Evolutionary conservation across 768 basidiomycete genomes (phyloP), one percentile per base, ranked within the genome.

Genomic region (Boletus barrowsii): DNA sequence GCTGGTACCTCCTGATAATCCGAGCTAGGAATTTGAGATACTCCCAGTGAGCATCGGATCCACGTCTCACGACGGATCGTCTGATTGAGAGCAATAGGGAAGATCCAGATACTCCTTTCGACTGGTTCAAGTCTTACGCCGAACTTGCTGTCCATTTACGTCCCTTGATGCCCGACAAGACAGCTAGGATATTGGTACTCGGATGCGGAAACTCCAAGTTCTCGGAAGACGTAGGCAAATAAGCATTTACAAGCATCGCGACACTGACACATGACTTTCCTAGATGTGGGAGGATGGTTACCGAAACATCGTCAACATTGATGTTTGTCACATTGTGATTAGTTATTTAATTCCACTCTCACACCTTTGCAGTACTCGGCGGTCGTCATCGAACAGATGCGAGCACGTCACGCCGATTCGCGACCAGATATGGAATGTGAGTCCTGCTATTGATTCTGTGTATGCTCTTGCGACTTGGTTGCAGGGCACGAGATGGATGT

Each of bases 281-380:
- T 47, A 92, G 87, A 89, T 93, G 89, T 93, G 87, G 76, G 86
- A 91, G 56, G 89, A 90, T 59, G 90, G 90, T 2, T 94, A 91
- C 70, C 81, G 74, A 58, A 83, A 87, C 55, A 88, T 94, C 47
- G 79, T 86, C 57, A 93, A 93, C 65, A 74, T 83, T 15, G 92
- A 93, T 56, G 90, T 90, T 32, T 14, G 58, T 60, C 80, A 65
- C 33, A 29, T 47, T 24, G 32, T 37, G n/a, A 15, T 8, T 39
- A 29, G 26, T n/a, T n/a, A 22, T 18, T n/a, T 20, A 18, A 10
- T 9, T 7, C 46, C 14, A 2, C 46, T 48, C 51, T 58, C 46
- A 51, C 33, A 37, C 4, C 33, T 39, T 49, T 13, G 32, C 41
- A 91, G 88, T 93, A 92, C 67, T 93, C 91, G 4, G 65, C 77